These are phyloP conservation scores for Trichoderma gracile DNA, from an alignment of 2,329 filamentous ascomycete species.

Conservation along the genomic window DNA sequence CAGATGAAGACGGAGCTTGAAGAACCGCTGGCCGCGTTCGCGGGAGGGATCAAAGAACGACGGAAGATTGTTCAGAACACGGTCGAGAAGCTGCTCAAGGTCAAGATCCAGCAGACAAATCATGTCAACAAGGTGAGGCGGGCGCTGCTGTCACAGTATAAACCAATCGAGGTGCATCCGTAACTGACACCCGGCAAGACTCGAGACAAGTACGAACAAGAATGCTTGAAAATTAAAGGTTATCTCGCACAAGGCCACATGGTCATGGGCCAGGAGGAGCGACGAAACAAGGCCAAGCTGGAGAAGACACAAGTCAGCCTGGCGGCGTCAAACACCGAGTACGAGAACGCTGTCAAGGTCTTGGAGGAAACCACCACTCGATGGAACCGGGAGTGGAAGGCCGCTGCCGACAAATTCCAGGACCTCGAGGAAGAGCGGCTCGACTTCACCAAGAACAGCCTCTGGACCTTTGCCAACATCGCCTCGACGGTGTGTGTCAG, in stretches of 20 bases:
- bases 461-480: constrained; percentile 98
- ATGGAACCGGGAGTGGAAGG: constrained; percentile 99
- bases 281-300: constrained; percentile 97
- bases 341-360: constrained; percentile 88
- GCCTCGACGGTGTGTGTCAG: constrained; percentile 96
- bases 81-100: constrained; percentile 91
- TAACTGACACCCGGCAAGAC: constrained; percentile 52
- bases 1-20: constrained; percentile 98
- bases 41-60: constrained; percentile 92
- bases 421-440: constrained; percentile 96
- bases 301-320: constrained; percentile 98
- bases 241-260: constrained; percentile 98
- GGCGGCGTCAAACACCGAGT: constrained; percentile 86
- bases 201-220: constrained; percentile 92
- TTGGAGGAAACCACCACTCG: constrained; percentile 92
- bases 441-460: constrained; percentile 95
- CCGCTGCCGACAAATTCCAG: constrained; percentile 97
- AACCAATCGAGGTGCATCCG: background rate
- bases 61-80: constrained; percentile 94
- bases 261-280: constrained; percentile 99
- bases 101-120: constrained; percentile 88
- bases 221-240: constrained; percentile 96
- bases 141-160: no score
- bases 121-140: constrained; percentile 79
- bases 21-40: constrained; percentile 87